Percentiles rank a stretch among this genome's conserved stretches.
These are phyloP conservation scores for Kodamaea restingae DNA, from an alignment of 805 yeast species.

Conservation along the genomic window DNA sequence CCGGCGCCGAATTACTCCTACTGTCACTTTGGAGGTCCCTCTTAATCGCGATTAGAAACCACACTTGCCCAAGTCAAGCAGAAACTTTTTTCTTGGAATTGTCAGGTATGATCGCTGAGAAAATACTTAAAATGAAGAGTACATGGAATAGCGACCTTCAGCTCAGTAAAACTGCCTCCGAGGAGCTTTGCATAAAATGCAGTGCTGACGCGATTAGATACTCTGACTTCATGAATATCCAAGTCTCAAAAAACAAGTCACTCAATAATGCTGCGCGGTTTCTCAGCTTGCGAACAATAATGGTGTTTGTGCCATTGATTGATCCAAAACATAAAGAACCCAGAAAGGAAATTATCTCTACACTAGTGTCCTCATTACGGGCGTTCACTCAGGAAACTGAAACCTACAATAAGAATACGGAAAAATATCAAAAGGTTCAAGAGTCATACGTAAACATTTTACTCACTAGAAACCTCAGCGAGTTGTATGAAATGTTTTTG, in stretches of 20 bases:
- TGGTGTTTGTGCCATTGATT: conserved; percentile 4
- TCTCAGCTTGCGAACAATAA: conserved; percentile 13
- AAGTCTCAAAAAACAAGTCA: conserved; percentile 10
- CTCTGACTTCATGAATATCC: conserved; percentile 15
- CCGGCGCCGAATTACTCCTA: conserved; percentile 52
- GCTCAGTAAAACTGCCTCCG: conserved; percentile 2
- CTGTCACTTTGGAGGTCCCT: conserved; percentile 42
- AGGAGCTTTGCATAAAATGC: not conserved
- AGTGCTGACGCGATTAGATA: not conserved
- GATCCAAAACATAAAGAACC: not conserved
- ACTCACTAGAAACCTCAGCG: conserved; percentile 26
- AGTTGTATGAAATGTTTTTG: conserved; percentile 51
- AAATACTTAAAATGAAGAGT: conserved; percentile 22
- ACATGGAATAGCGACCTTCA: conserved; percentile 8
- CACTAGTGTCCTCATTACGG: not conserved
- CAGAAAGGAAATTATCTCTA: not conserved
- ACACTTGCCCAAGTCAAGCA: conserved; percentile 33
- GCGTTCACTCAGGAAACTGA: too few relatives aligned
- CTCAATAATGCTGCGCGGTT: conserved; percentile 12
- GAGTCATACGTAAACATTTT: conserved; percentile 21
- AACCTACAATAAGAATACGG: too few relatives aligned
- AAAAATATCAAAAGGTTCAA: conserved; percentile 9
- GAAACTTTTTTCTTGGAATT: conserved; percentile 56
- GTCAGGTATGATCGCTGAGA: conserved; percentile 57
- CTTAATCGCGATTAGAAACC: conserved; percentile 36